phyloP scores from a whole-genome alignment of 176 grass and related monocot genomes.

The Oryza nivara region DNA sequence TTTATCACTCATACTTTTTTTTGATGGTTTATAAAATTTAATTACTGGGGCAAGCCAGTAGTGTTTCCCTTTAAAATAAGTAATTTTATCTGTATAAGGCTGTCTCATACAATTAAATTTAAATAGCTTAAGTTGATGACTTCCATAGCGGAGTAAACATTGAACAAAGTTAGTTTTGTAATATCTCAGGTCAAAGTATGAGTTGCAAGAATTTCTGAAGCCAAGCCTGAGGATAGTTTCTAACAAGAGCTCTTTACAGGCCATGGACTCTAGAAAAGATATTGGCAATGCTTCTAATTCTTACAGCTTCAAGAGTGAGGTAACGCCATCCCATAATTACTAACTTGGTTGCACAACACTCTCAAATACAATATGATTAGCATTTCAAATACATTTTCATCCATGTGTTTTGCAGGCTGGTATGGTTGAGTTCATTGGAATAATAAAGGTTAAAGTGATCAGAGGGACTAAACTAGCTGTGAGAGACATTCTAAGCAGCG shows the following conservation, averaged over 20 bases:
- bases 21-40: too few species aligned
- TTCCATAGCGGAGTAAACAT: neutral
- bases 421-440: conserved; percentile 69
- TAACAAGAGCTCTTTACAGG: conserved; percentile 49
- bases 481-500: conserved; percentile 76
- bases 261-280: conserved; percentile 35
- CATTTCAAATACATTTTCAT: neutral
- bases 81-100: neutral
- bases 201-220: conserved; percentile 73
- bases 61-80: too few species aligned
- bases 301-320: conserved; percentile 63
- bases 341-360: neutral
- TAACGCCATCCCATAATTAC: neutral
- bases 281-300: conserved; percentile 13
- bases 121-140: conserved; percentile 4
- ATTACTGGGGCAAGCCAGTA: too few species aligned
- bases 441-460: conserved; percentile 70
- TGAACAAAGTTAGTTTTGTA: conserved; percentile 25
- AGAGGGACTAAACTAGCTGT: conserved; percentile 70
- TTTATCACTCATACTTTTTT: neutral
- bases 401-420: conserved; percentile 51
- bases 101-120: neutral
- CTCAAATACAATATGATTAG: neutral
- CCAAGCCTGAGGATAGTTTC: conserved; percentile 70
- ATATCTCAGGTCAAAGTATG: conserved; percentile 72